Percentiles rank a stretch among this genome's conserved stretches.
These are phyloP conservation scores for Chlamydomonas urium DNA, from an alignment of 139 green algal species.

Conservation along the genomic window DNA sequence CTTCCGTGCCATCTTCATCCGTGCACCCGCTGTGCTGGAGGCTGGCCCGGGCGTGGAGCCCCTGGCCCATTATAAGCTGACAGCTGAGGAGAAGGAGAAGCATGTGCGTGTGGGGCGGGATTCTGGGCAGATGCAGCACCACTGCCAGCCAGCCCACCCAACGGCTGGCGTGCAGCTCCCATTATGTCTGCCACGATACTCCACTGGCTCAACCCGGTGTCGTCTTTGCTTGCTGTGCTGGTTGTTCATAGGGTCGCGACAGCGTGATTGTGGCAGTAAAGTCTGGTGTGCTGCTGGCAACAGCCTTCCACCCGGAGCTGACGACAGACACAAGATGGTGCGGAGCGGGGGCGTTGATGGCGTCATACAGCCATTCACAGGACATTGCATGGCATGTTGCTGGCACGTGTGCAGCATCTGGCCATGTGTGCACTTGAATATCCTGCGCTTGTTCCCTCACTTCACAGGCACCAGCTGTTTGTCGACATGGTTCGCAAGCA, in stretches of 20 bases:
- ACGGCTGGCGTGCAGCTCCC: too few relatives aligned
- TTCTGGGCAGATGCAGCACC: too few relatives aligned
- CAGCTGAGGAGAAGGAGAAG: constrained; percentile 38
- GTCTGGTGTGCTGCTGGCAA: constrained; percentile 80
- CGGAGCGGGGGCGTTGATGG: neutral
- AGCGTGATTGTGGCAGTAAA: constrained; percentile 83
- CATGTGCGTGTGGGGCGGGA: too few relatives aligned
- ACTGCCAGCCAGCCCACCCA: too few relatives aligned
- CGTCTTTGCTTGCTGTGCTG: too few relatives aligned
- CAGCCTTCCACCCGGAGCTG: constrained; percentile 97
- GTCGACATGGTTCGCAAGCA: constrained; percentile 72
- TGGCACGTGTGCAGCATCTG: too few relatives aligned
- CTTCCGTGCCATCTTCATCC: constrained; percentile 92
- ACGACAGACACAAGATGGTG: constrained; percentile 86
- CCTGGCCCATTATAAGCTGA: constrained; percentile 70
- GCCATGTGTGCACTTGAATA: too few relatives aligned
- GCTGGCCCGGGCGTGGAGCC: constrained; percentile 74
- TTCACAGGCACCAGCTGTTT: constrained; percentile 88
- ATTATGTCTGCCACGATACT: too few relatives aligned
- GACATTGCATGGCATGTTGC: neutral
- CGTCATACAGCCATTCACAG: neutral
- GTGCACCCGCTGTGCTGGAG: constrained; percentile 85
- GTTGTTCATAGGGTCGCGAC: constrained; percentile 31
- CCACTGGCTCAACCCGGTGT: too few relatives aligned
- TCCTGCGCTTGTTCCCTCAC: too few relatives aligned